Percentiles rank a stretch among this genome's conserved stretches.
Evolutionary conservation across 2,329 filamentous ascomycete genomes (phyloP).

Genomic region (Arthrobotrys pseudoclavata): DNA sequence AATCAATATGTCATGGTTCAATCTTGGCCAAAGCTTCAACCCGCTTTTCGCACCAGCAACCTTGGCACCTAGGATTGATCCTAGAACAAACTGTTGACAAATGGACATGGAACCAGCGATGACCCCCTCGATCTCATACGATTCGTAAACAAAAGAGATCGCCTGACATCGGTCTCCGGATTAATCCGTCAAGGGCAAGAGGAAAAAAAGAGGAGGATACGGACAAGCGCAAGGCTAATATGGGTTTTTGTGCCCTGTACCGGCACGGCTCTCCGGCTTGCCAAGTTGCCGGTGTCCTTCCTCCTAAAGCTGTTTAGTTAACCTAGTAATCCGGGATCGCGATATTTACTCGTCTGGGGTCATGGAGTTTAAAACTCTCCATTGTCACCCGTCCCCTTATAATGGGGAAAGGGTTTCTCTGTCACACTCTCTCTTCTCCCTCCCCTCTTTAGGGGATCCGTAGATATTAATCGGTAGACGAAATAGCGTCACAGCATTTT

Average conservation of each 20-base stretch:
- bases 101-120: conserved; percentile 1
- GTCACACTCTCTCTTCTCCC: not conserved
- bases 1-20: too few species aligned
- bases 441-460: not conserved
- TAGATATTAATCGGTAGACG: not conserved
- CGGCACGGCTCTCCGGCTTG: conserved; percentile 22
- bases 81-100: conserved; percentile 20
- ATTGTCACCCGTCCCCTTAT: not conserved
- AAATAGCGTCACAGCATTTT: not conserved
- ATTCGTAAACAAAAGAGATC: not conserved
- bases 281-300: conserved; percentile 16
- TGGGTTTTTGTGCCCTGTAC: conserved; percentile 2
- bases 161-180: conserved; percentile 21
- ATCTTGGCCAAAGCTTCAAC: conserved; percentile 29
- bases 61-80: conserved; percentile 31
- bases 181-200: conserved; percentile 2
- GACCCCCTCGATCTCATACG: conserved; percentile 20
- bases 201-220: not conserved
- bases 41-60: not conserved
- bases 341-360: conserved; percentile 22
- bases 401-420: not conserved
- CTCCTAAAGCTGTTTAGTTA: not conserved
- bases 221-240: not conserved
- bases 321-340: not conserved
- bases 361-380: conserved; percentile 18